Conservation (phyloP, 345 rosid genomes). For the Bretschneidera sinensis region DNA sequence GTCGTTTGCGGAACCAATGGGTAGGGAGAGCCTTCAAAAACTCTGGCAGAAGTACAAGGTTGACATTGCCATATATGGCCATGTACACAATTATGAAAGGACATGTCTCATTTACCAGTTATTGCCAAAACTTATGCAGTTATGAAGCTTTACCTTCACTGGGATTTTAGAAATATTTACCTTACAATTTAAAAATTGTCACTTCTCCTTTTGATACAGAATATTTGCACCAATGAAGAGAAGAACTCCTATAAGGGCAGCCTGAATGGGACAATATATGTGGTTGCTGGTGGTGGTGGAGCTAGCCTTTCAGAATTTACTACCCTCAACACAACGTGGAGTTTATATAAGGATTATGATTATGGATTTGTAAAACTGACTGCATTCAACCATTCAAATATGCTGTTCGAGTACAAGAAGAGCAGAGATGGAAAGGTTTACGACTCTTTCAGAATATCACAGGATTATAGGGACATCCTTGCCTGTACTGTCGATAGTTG, state of each 20-base stretch:
- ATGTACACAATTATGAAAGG: slow-evolving; percentile 72
- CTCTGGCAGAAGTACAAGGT: slow-evolving; percentile 84
- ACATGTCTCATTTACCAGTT: slow-evolving; percentile 76
- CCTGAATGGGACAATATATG: slow-evolving; percentile 59
- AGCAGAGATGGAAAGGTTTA: slow-evolving; percentile 66
- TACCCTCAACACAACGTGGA: slow-evolving; percentile 42
- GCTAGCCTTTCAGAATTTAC: slow-evolving; percentile 50
- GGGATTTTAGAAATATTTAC: background rate
- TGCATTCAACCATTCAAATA: slow-evolving; percentile 48
- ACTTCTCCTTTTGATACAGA: slow-evolving; percentile 28
- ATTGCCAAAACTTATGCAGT: slow-evolving; percentile 8
- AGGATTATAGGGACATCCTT: slow-evolving; percentile 47
- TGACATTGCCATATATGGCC: slow-evolving; percentile 68
- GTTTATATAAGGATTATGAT: slow-evolving; percentile 49
- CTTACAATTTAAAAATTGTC: slow-evolving; percentile 2
- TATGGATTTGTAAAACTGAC: slow-evolving; percentile 51
- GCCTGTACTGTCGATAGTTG: slow-evolving; percentile 59
- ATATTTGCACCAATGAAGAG: slow-evolving; percentile 53
- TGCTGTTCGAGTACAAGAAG: slow-evolving; percentile 64
- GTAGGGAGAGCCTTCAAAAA: slow-evolving; percentile 58
- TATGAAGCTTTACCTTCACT: background rate
- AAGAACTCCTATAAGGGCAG: slow-evolving; percentile 38
- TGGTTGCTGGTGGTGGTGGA: slow-evolving; percentile 78
- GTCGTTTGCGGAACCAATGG: slow-evolving; percentile 66
- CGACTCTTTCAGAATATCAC: slow-evolving; percentile 51